phyloP scores from a whole-genome alignment of 176 grass and related monocot genomes.

The Bonia amplexicaulis region DNA sequence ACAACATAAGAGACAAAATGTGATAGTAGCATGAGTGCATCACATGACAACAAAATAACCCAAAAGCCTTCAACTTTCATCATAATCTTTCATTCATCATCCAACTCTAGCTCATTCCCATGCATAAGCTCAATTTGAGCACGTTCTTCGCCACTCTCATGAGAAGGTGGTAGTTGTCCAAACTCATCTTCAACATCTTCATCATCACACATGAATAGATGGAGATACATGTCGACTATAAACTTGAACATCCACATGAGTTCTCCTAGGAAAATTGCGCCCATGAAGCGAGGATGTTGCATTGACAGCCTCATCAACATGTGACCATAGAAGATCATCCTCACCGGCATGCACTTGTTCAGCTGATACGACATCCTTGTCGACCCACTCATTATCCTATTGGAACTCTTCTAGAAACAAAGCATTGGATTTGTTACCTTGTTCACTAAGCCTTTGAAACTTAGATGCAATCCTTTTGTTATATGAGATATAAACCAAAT shows the following conservation, averaged over 20 bases:
- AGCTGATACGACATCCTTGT: neutral
- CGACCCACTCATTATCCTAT: neutral
- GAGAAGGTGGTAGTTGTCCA: neutral
- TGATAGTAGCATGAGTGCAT: too few species aligned
- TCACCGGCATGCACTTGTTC: neutral
- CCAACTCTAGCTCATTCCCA: neutral
- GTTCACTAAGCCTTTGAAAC: neutral
- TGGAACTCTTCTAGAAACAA: neutral
- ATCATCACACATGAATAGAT: neutral
- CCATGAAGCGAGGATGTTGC: neutral
- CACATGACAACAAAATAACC: too few species aligned
- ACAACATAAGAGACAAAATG: too few species aligned
- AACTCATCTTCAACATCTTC: neutral
- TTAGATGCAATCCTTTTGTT: neutral
- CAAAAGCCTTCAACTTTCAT: too few species aligned
- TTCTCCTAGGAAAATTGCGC: neutral
- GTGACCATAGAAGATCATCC: too few species aligned
- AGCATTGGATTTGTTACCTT: neutral
- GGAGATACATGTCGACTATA: neutral
- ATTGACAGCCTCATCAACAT: neutral
- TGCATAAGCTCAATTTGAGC: neutral
- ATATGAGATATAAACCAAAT: neutral
- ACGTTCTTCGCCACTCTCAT: neutral
- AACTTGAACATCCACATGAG: neutral
- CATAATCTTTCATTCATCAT: neutral